Evolutionary conservation across 2,329 filamentous ascomycete species (phyloP).

Genomic region (Ophiostoma angusticollis): DNA sequence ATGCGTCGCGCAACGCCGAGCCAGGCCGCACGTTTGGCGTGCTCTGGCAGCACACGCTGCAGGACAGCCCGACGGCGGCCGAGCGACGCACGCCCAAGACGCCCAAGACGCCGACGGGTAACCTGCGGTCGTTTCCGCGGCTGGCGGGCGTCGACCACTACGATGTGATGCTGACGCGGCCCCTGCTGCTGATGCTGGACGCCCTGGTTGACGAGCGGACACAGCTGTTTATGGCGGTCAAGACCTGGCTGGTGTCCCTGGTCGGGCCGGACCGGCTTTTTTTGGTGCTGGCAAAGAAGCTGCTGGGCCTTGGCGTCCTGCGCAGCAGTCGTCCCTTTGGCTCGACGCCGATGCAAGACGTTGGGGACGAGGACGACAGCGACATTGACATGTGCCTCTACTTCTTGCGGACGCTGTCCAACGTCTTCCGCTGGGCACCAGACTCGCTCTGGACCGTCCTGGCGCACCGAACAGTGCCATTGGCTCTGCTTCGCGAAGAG

Average conservation of each 20-base stretch:
- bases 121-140: conserved; percentile 24
- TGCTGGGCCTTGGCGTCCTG: conserved; percentile 43
- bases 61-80: conserved; percentile 36
- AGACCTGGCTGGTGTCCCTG: conserved; percentile 64
- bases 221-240: conserved; percentile 63
- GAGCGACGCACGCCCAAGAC: conserved; percentile 39
- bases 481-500: conserved; percentile 31
- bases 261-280: conserved; percentile 52
- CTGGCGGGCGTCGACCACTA: conserved; percentile 48
- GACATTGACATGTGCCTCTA: conserved; percentile 69
- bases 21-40: conserved; percentile 58
- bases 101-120: conserved; percentile 30
- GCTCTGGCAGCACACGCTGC: conserved; percentile 69
- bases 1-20: conserved; percentile 39
- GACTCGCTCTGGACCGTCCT: conserved; percentile 59
- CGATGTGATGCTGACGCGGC: conserved; percentile 64
- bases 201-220: conserved; percentile 58
- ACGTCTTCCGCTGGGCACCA: conserved; percentile 56
- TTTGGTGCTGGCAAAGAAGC: conserved; percentile 44
- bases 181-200: conserved; percentile 72
- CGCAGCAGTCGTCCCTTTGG: conserved; percentile 11
- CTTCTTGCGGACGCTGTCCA: conserved; percentile 60
- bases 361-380: conserved; percentile 36
- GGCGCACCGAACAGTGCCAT: conserved; percentile 45
- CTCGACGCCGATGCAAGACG: background rate